Base-by-base conservation (phyloP, 352 stramenopile genomes). In the Globisporangium cylindrosporum region DNA sequence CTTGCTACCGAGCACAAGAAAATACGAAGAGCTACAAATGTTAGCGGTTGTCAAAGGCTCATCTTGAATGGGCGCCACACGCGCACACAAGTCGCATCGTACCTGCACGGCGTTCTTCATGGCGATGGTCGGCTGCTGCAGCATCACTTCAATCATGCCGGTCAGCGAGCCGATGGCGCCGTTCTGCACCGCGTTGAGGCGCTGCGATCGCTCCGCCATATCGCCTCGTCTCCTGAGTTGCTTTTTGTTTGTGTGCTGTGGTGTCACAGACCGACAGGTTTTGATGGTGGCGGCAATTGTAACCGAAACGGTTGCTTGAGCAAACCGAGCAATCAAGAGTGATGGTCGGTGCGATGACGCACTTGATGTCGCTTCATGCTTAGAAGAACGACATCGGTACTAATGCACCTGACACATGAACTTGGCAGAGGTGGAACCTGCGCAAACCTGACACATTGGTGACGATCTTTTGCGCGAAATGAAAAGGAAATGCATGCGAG, bases 61-160 rank as follows among this genome's bases (percentile, higher is more conserved):
- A 15, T 7, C 4, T 2, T 9, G 15, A 49, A 46, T 29, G 29
- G n/a, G 25, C n/a, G 34, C 49, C 8, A 55, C 24, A 15, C 22
- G 1, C 36, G 25, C 53, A 34, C 18, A n/a, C 24, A 60, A 18
- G 5, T n/a, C 48, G 41, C 6, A 54, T 10, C 34, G n/a, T 54
- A 81, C 75, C 75, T 81, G 88, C 43, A 94, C 77, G 38, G 86
- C 83, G 67, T 94, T 94, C 72, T 95, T 95, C 36, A 95, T 89
- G 72, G 86, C 84, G 57, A 95, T 79, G 5, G 84, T 91, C 8
- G 88, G 88, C 75, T 95, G 88, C 79, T 95, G 88, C 66, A 93
- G 64, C 55, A 92, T 75, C 38, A 95, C 84, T 67, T 95, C 88
- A 62, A 92, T 79, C 82, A 95, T 95, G 53, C 88, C 86, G 14